Percentiles rank a stretch among this genome's conserved stretches.
Evolutionary conservation across 495 filamentous ascomycete species (phyloP).

Genomic region (Penicillium lagena): DNA sequence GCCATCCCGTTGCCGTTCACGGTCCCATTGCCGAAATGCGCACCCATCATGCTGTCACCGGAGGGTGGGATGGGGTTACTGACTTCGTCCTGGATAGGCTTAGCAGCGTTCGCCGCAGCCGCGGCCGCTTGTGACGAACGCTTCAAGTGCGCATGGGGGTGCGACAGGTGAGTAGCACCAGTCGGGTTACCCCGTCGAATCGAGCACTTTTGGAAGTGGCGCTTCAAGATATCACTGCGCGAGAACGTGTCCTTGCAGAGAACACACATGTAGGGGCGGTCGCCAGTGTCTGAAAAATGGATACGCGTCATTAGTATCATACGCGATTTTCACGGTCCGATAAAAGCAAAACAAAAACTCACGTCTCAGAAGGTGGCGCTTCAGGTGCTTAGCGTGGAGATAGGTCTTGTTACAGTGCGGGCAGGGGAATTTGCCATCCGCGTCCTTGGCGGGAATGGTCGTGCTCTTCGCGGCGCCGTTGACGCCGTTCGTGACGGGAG

Average conservation of each 20-base stretch:
- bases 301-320: conserved; percentile 9
- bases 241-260: conserved; percentile 98
- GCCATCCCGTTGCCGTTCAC: conserved; percentile 42
- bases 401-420: conserved; percentile 97
- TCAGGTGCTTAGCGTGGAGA: conserved; percentile 93
- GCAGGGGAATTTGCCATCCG: conserved; percentile 95
- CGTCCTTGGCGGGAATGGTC: conserved; percentile 83
- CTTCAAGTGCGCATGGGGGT: conserved; percentile 82
- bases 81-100: conserved; percentile 43
- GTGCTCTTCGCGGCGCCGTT: conserved; percentile 62
- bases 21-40: conserved; percentile 38
- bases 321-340: conserved; percentile 1
- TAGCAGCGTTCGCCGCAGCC: conserved; percentile 50
- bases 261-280: conserved; percentile 93
- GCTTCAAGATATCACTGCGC: conserved; percentile 94
- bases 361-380: conserved; percentile 92
- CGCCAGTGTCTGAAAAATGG: conserved; percentile 70
- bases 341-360: conserved; percentile 40
- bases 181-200: conserved; percentile 91
- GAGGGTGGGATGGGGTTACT: conserved; percentile 38
- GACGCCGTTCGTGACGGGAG: conserved; percentile 55
- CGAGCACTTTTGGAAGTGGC: conserved; percentile 98
- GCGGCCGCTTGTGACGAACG: conserved; percentile 48
- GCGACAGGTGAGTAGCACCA: conserved; percentile 83
- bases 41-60: conserved; percentile 29